phyloP scores from a whole-genome alignment of 2,329 filamentous ascomycete species.

The Aspergillus alliaceus region DNA sequence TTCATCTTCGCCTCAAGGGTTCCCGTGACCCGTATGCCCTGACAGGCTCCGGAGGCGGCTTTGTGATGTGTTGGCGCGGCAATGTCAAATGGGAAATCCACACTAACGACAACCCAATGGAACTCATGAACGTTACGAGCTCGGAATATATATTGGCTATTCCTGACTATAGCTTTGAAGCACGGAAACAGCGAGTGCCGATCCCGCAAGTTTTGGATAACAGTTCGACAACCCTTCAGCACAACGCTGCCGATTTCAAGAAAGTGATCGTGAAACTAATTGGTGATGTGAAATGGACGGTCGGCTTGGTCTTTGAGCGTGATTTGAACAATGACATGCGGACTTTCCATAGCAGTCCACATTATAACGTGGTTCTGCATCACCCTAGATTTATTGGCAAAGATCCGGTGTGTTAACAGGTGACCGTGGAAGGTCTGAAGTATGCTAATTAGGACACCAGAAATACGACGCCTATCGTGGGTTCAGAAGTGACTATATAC shows the following conservation, averaged over 20 bases:
- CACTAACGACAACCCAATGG: slow-evolving; percentile 79
- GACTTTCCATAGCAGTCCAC: slow-evolving; percentile 84
- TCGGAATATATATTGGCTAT: slow-evolving; percentile 93
- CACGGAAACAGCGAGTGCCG: no score
- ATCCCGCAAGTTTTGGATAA: slow-evolving; percentile 59
- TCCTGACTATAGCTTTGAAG: slow-evolving; percentile 88
- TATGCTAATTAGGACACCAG: slow-evolving; percentile 51
- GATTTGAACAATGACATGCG: slow-evolving; percentile 70
- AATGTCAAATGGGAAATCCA: slow-evolving; percentile 87
- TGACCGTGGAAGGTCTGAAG: no score
- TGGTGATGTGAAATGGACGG: slow-evolving; percentile 89
- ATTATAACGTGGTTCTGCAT: slow-evolving; percentile 87
- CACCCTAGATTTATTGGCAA: slow-evolving; percentile 74
- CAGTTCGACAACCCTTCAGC: slow-evolving; percentile 62
- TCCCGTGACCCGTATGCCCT: slow-evolving; percentile 90
- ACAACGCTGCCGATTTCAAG: slow-evolving; percentile 82
- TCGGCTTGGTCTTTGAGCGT: slow-evolving; percentile 88
- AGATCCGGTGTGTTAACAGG: no score
- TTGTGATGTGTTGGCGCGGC: slow-evolving; percentile 98
- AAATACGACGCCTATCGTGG: slow-evolving; percentile 89
- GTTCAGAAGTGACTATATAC: slow-evolving; percentile 96
- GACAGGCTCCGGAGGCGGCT: slow-evolving; percentile 88
- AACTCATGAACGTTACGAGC: slow-evolving; percentile 94
- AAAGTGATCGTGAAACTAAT: slow-evolving; percentile 99
- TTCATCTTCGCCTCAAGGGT: slow-evolving; percentile 86